Evolutionary conservation across 306 rosid species (phyloP), one percentile per base, ranked within the genome.

Genomic region (Nissolia schottii): DNA sequence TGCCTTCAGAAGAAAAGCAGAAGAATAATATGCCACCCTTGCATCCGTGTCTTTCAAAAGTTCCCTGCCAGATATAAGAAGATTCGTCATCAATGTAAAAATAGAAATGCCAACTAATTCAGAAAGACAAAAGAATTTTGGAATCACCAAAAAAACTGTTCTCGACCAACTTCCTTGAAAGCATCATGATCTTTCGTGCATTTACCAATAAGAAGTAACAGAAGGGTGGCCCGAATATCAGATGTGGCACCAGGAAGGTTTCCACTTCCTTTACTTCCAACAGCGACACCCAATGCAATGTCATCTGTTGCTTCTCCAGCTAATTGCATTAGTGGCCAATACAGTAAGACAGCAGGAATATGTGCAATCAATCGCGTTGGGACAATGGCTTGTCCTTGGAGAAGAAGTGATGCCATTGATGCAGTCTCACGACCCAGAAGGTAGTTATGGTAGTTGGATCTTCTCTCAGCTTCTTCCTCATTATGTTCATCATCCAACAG

Each of bases 231-330:
- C 41, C 99, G 93, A 62, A 95, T 95, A 83, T 95, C 99, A 8
- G 99, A 95, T 15, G 96, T 88, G 6, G 97, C 90, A 72, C 99
- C 99, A 18, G 97, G 97, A 61, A 91, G 86, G 85, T 85, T 95
- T 76, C 96, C 99, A 81, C 96, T 90, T 78, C 96, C 99, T 85
- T 95, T 87, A 87, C 99, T 95, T 83, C 97, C 99, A 71, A 95
- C 99, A 22, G 99, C 91, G 74, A 95, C 87, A 76, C 99, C 99
- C 75, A 95, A 67, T 11, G 99, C 90, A 71, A 95, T 87, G 66
- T 92, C 90, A 75, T 95, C 99, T 19, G 99, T 90, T 69, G 96
- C 96, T 68, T 96, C 99, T 57, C 97, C 92, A 32, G 96, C 99
- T 76, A 95, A 96, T 81, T 95, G 99, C 77, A 95, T 81, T 76